Evolutionary conservation across 352 stramenopile species (phyloP).

Genomic region (Phytophthora pinifolia): DNA sequence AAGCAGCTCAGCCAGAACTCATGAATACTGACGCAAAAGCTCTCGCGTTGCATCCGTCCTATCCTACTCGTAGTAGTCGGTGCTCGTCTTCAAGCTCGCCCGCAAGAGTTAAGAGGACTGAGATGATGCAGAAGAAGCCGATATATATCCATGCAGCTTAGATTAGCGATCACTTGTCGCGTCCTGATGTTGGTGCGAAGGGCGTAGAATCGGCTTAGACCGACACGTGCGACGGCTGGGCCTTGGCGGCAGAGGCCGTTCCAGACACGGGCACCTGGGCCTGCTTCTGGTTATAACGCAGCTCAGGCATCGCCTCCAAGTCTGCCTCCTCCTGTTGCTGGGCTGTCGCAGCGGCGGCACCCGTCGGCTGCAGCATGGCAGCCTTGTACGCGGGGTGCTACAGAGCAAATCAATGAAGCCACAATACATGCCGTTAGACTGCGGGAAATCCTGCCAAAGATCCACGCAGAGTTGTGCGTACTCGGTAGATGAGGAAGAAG

Average conservation of each 20-base stretch:
- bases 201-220: slow-evolving; percentile 43
- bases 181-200: too few species aligned
- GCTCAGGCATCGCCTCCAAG: slow-evolving; percentile 72
- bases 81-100: too few species aligned
- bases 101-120: too few species aligned
- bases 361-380: slow-evolving; percentile 64
- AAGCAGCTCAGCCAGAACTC: slow-evolving; percentile 22
- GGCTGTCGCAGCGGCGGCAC: slow-evolving; percentile 15
- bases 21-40: slow-evolving; percentile 14
- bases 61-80: slow-evolving; percentile 9
- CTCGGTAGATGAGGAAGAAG: slow-evolving; percentile 85
- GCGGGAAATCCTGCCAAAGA: slow-evolving; percentile 10
- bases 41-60: slow-evolving; percentile 12
- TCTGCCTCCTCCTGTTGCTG: slow-evolving; percentile 59
- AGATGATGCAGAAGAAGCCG: slow-evolving; percentile 28
- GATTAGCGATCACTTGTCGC: slow-evolving; percentile 20
- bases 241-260: slow-evolving; percentile 35
- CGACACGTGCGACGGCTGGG: slow-evolving; percentile 61
- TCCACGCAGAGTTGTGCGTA: slow-evolving; percentile 36
- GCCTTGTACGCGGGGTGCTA: slow-evolving; percentile 81
- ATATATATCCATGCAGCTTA: slow-evolving; percentile 41
- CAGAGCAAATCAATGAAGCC: slow-evolving; percentile 1
- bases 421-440: slow-evolving; percentile 5
- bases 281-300: slow-evolving; percentile 78
- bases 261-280: slow-evolving; percentile 26